Evolutionary conservation across 2,329 filamentous ascomycete species (phyloP).

Genomic region (Trichoderma afroharzianum): DNA sequence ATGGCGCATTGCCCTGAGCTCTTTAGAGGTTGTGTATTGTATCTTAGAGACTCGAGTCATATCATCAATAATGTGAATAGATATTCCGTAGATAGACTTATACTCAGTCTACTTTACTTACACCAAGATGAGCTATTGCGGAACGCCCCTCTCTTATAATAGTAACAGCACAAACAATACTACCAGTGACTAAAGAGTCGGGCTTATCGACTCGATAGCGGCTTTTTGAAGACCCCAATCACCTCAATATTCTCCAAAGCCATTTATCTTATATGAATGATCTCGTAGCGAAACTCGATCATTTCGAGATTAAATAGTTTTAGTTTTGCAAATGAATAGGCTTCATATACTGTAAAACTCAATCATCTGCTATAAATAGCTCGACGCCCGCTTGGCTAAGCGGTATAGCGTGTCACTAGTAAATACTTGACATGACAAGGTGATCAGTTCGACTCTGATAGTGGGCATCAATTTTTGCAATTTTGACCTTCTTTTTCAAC

Average conservation of each 20-base stretch:
- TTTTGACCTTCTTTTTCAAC: too few relatives aligned
- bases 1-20: not conserved
- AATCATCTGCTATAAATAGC: not conserved
- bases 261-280: not conserved
- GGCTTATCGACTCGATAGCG: not conserved
- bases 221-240: not conserved
- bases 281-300: not conserved
- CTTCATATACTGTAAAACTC: not conserved
- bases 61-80: not conserved
- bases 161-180: not conserved
- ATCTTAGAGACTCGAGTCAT: not conserved
- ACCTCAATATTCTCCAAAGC: not conserved
- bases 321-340: not conserved
- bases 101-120: not conserved
- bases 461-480: constrained; percentile 11
- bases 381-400: constrained; percentile 13
- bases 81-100: not conserved
- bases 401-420: constrained; percentile 18
- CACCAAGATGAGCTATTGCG: not conserved
- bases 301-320: not conserved
- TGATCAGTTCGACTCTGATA: constrained; percentile 18
- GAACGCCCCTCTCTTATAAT: not conserved
- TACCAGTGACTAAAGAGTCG: not conserved
- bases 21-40: not conserved
- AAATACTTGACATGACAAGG: constrained; percentile 14